These are phyloP conservation scores for Starmerella potacharoeniae DNA, from an alignment of 805 yeast genomes.

Conservation along the genomic window DNA sequence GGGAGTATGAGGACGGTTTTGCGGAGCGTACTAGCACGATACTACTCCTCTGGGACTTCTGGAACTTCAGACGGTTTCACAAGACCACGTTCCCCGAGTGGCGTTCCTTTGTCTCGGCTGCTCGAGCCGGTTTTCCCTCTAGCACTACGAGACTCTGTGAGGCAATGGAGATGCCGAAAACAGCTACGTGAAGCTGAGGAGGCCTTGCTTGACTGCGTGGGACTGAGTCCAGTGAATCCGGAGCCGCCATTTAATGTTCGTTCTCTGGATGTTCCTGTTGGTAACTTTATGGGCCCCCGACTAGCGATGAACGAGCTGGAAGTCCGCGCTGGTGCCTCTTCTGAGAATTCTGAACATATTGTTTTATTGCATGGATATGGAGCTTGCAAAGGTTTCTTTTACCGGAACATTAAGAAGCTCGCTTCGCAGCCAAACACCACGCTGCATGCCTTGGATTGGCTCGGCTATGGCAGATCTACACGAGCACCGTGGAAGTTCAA, in stretches of 20 bases:
- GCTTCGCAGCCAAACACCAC: conserved; percentile 40
- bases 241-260: conserved; percentile 17
- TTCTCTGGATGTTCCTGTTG: conserved; percentile 32
- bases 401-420: conserved; percentile 52
- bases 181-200: conserved; percentile 34
- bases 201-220: conserved; percentile 43
- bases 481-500: conserved; percentile 30
- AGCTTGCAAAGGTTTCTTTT: conserved; percentile 75
- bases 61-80: background rate
- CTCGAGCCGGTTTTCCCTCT: conserved; percentile 29
- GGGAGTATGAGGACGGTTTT: background rate
- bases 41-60: background rate
- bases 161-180: conserved; percentile 36
- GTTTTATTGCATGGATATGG: conserved; percentile 89
- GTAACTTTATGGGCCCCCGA: background rate
- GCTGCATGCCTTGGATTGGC: conserved; percentile 73
- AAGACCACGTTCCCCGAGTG: conserved; percentile 30
- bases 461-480: conserved; percentile 85
- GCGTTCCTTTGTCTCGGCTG: conserved; percentile 25
- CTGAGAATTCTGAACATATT: conserved; percentile 36
- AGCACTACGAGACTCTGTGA: conserved; percentile 30
- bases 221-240: conserved; percentile 32
- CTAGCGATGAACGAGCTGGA: conserved; percentile 59
- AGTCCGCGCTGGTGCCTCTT: conserved; percentile 27
- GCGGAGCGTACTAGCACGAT: background rate